Conservation (phyloP, 805 yeast genomes). For the Yamadazyma kitorensis region DNA sequence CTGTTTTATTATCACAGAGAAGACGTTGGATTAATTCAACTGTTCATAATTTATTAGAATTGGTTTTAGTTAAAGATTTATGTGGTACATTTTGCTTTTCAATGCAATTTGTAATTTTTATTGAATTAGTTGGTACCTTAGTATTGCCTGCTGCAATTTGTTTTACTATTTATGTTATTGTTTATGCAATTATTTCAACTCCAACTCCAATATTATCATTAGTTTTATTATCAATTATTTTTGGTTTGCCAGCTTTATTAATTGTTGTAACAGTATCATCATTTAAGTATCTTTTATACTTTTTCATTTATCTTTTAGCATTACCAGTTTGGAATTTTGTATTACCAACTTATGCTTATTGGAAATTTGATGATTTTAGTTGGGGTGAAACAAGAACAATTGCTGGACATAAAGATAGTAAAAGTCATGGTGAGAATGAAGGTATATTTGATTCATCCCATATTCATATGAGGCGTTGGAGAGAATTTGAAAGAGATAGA, state of each 20-base stretch:
- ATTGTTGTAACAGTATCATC: conserved; percentile 80
- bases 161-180: conserved; percentile 76
- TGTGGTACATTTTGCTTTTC: conserved; percentile 95
- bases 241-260: conserved; percentile 82
- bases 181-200: conserved; percentile 62
- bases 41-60: conserved; percentile 86
- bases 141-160: conserved; percentile 86
- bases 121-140: conserved; percentile 83
- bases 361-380: conserved; percentile 95
- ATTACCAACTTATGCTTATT: conserved; percentile 80
- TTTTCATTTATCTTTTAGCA: conserved; percentile 72
- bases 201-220: conserved; percentile 81
- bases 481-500: conserved; percentile 80
- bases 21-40: conserved; percentile 98
- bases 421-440: conserved; percentile 63
- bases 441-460: conserved; percentile 91
- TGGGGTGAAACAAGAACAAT: conserved; percentile 96
- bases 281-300: conserved; percentile 71
- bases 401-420: conserved; percentile 51
- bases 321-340: conserved; percentile 94
- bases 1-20: conserved; percentile 81
- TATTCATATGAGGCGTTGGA: conserved; percentile 91
- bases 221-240: conserved; percentile 68
- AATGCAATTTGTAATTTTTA: conserved; percentile 85
- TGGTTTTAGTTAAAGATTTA: conserved; percentile 76